Conservation (phyloP, 2,329 filamentous ascomycete genomes). For the Botryosphaeria agaves region DNA sequence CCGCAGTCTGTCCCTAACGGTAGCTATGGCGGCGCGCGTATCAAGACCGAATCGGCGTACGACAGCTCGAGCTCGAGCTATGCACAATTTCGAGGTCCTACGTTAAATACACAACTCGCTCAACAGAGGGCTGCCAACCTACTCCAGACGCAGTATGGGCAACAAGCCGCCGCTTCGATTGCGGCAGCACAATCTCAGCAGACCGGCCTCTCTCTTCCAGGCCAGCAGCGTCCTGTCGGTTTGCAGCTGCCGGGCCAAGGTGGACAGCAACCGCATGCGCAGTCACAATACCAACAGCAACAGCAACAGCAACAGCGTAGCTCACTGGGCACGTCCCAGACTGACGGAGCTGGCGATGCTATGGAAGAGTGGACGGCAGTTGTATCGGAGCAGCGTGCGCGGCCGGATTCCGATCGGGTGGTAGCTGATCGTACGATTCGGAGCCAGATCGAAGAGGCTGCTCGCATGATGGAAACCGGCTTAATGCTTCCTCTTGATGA, state of each 20-base stretch:
- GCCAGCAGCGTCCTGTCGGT: slow-evolving; percentile 18
- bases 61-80: background rate
- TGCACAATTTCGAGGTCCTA: background rate
- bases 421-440: slow-evolving; percentile 53
- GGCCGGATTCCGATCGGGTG: slow-evolving; percentile 33
- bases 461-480: slow-evolving; percentile 55
- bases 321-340: slow-evolving; percentile 39
- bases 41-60: slow-evolving; percentile 39
- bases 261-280: slow-evolving; percentile 12
- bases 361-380: slow-evolving; percentile 40
- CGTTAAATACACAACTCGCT: slow-evolving; percentile 27
- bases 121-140: slow-evolving; percentile 36
- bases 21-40: slow-evolving; percentile 17
- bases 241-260: slow-evolving; percentile 16
- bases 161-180: slow-evolving; percentile 47
- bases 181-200: slow-evolving; percentile 34
- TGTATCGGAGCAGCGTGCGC: slow-evolving; percentile 37
- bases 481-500: slow-evolving; percentile 56
- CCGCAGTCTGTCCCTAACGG: slow-evolving; percentile 12
- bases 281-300: slow-evolving; percentile 18
- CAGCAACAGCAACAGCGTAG: slow-evolving; percentile 18
- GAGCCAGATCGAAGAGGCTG: slow-evolving; percentile 45
- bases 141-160: slow-evolving; percentile 41
- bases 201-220: slow-evolving; percentile 6
- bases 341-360: slow-evolving; percentile 54